Base-by-base conservation (phyloP, 495 filamentous ascomycete species). In the Aspergillus asperescens region DNA sequence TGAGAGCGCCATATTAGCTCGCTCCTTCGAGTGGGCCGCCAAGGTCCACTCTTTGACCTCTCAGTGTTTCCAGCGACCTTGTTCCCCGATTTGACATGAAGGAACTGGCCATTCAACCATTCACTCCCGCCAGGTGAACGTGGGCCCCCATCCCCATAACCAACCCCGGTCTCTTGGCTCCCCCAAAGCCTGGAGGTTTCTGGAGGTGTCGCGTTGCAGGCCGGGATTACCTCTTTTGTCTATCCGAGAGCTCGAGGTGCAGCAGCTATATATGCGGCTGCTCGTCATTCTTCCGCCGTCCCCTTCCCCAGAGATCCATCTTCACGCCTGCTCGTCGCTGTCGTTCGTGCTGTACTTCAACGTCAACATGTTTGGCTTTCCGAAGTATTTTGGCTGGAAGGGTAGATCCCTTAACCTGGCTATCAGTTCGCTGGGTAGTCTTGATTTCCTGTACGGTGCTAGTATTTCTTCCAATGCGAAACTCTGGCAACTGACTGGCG, bases 361-460 rank as follows among this genome's bases (percentile, higher is more conserved):
- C 22, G 42, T 35, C 61, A 67, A 39, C 38, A 74, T 74, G 71
- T 70, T 73, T 60, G 68, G 67, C 13, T 62, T 62, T 32, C 65
- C 66, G 22, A 68, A 63, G 39, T 86, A 75, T 63, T 83, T 85
- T 48, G 85, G 85, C 61, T 79, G 81, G 51, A 74, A 73, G 58
- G 85, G 85, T 71, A 60, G 75, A 31, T 66, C 71, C 65, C 76
- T 88, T 37, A 86, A 86, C 57, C 70, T 81, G 60, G 82, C 81
- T 35, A 81, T 88, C 43, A 83, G 80, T 53, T 72, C 80, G 7
- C 77, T 87, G 34, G 84, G 83, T 43, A 84, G 83, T 61, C 76
- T 82, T 48, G 83, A 87, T 68, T 88, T 88, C 64, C 64, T 86
- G 65, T 69, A 63, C 42, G 56, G 27, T 28, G 18, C 8, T 24